Evolutionary conservation across 2,329 filamentous ascomycete genomes (phyloP), one percentile per base, ranked within the genome.

Genomic region (Diaporthe longicolla): DNA sequence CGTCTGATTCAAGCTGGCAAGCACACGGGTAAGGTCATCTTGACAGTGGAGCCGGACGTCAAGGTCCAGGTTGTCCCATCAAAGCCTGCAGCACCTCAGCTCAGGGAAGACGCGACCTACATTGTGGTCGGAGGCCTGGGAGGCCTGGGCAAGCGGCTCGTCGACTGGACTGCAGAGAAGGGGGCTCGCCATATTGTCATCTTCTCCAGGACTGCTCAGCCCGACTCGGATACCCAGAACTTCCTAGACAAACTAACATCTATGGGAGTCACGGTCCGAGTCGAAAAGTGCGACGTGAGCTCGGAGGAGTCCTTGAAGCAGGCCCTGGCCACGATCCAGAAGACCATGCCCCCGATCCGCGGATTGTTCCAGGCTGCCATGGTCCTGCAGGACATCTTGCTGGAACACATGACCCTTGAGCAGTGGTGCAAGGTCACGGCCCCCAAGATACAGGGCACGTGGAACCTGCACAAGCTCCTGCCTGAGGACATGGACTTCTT

Each of bases 401-500:
- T 85, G 58, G 87, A 88, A 78, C 87, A 88, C 66, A 90, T 90
- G 88, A 83, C 83, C 0, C 84, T 83, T 75, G 80, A 84, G 1
- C 83, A 89, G 80, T 82, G 4, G 86, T 88, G 40, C 83, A 88
- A 24, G 21, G 48, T 52, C 48, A 52, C 21, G 54, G 82, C 84
- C 65, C 86, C 87, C 76, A 91, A 91, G 79, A 85, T 89, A 0
- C 81, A 85, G 8, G 88, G 88, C 10, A 86, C 85, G 2, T 87
- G 85, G 84, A 90, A 90, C 79, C 83, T 89, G 71, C 87, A 90
- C 78, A 81, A 84, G 21, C 83, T 84, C 1, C 81, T 88, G 1
- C 76, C 79, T 24, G 77, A 80, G 37, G 77, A 80, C 0, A 81
- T 88, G 0, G 86, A 89, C 78, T 89, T 90, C 80, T 90, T 90